phyloP scores from a whole-genome alignment of 768 basidiomycete genomes.

The Leucocoprinus sp. region DNA sequence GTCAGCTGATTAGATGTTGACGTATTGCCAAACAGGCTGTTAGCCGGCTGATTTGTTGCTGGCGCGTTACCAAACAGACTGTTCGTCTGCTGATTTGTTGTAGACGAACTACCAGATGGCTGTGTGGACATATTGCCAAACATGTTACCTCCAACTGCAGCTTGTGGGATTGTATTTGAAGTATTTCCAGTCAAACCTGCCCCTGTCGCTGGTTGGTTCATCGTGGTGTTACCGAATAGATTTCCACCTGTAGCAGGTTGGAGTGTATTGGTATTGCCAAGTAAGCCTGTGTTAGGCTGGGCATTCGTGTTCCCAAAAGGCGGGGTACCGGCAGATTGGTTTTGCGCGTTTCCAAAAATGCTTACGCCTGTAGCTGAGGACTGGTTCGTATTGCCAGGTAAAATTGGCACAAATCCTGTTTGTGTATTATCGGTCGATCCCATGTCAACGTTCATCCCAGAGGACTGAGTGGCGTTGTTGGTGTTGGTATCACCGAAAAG shows the following conservation, averaged over 20 bases:
- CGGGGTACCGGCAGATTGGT: conserved; percentile 1
- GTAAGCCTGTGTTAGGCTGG: conserved; percentile 9
- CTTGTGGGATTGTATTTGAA: conserved; percentile 10
- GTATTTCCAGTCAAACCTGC: conserved; percentile 20
- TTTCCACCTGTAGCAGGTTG: conserved; percentile 12
- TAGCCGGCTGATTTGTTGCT: background rate
- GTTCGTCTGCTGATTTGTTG: background rate
- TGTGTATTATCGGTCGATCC: conserved; percentile 20
- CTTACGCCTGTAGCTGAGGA: conserved; percentile 11
- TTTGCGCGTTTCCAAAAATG: conserved; percentile 21
- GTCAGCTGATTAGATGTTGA: conserved; percentile 9
- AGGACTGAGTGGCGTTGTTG: background rate
- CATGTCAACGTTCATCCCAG: conserved; percentile 13
- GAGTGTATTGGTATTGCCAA: conserved; percentile 12
- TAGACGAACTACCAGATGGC: conserved; percentile 14
- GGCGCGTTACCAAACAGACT: conserved; percentile 14
- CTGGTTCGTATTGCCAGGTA: conserved; percentile 18
- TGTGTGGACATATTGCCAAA: conserved; percentile 19
- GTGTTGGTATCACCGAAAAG: conserved; percentile 11
- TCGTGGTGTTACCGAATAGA: conserved; percentile 14
- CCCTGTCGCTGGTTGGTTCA: conserved; percentile 12
- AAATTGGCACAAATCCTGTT: conserved; percentile 5
- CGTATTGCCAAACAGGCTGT: conserved; percentile 18
- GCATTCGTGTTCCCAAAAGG: conserved; percentile 12
- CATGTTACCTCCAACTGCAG: conserved; percentile 15